Evolutionary conservation across 768 basidiomycete genomes (phyloP), one percentile per base, ranked within the genome.

Genomic region (Chalciporus sphaerocephalus): DNA sequence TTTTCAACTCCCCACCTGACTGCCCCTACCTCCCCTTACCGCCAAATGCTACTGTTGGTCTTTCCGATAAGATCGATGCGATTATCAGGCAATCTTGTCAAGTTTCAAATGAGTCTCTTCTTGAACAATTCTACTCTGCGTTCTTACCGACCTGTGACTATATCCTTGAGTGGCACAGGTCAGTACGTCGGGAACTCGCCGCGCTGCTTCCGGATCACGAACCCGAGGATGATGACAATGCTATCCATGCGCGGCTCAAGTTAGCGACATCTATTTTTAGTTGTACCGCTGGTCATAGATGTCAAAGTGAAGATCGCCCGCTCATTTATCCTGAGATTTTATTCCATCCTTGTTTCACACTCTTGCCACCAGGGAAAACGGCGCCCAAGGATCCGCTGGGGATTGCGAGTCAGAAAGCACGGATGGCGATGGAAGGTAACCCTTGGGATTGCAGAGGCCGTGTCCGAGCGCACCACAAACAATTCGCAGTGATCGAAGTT

Each of bases 221-320:
- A 8, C 34, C 40, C 15, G 52, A 47, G 3, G 55, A 57, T 9
- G 47, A 53, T 15, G 57, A 51, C n/a, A 44, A 52, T 42, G 28
- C 37, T 21, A 38, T 55, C n/a, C 43, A 46, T 38, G 38, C 53
- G 21, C 57, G 12, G 15, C 65, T 62, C 38, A 59, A 46, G 25
- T 60, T 64, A 40, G 60, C 65, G 20, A 49, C 60, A 2, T 65
- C 62, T 24, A 43, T 64, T 32, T 64, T 64, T 27, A 44, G 42
- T 3, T 64, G 62, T 22, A 56, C 42, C 7, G 22, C 42, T 37
- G 42, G 51, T 21, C 44, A 37, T 17, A 41, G 41, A 11, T 56
- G 60, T 46, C 51, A 46, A 32, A 16, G 28, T 24, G 42, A 47
- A 47, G 51, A 42, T 24, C 52, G 44, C 27, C 24, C 50, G 8